phyloP scores from a whole-genome alignment of 2,329 filamentous ascomycete species.

The Penicillium fuscoglaucum region DNA sequence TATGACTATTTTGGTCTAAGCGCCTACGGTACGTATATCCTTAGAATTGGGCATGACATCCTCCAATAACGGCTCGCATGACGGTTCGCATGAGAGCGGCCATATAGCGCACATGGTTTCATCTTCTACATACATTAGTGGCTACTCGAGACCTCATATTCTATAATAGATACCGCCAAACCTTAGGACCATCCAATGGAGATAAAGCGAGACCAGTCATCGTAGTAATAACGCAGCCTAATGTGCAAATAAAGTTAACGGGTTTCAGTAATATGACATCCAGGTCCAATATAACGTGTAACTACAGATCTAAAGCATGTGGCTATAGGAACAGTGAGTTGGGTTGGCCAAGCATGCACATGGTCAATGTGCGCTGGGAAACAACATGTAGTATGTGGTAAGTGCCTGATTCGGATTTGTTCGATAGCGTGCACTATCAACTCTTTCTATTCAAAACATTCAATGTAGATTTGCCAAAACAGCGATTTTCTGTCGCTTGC shows the following conservation, averaged over 20 bases:
- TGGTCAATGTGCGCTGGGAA: background rate
- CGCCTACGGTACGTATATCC: conserved; percentile 6
- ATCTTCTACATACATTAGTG: background rate
- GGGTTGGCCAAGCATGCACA: background rate
- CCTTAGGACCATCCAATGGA: background rate
- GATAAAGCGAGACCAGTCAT: background rate
- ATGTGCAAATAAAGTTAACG: too few relatives aligned
- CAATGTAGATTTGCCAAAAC: background rate
- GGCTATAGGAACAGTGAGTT: background rate
- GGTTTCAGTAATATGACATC: background rate
- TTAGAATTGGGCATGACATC: background rate
- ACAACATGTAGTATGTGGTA: background rate
- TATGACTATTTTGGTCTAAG: conserved; percentile 13
- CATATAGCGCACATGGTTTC: background rate
- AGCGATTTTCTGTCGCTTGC: background rate
- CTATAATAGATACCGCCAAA: background rate
- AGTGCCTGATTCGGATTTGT: background rate
- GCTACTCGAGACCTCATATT: background rate
- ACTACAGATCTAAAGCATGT: background rate
- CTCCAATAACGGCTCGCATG: background rate
- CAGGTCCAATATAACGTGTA: background rate
- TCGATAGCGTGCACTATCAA: background rate
- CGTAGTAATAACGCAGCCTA: background rate
- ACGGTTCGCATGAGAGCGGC: background rate
- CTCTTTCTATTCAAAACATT: background rate